Conservation (phyloP, 1,284 basidiomycete species). For the Pterula multifida region DNA sequence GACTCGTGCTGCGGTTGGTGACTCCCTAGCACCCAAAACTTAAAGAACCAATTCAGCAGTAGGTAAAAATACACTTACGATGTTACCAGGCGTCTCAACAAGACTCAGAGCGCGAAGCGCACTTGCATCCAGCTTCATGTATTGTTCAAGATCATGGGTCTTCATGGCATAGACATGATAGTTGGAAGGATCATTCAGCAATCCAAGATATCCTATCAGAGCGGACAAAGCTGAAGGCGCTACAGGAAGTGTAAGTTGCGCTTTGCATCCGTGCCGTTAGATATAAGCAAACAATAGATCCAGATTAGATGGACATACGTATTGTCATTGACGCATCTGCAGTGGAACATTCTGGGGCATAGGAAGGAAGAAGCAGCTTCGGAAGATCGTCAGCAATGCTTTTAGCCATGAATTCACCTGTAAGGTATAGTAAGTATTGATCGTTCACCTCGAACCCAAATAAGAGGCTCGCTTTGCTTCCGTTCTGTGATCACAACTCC, state of each 20-base stretch:
- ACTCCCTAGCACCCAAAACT: conserved; percentile 23
- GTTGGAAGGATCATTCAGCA: conserved; percentile 76
- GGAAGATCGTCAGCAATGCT: conserved; percentile 81
- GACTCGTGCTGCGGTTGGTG: conserved; percentile 68
- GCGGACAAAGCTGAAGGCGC: conserved; percentile 79
- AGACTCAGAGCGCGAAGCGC: conserved; percentile 87
- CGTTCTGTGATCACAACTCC: conserved; percentile 85
- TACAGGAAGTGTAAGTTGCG: conserved; percentile 69
- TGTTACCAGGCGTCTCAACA: conserved; percentile 59
- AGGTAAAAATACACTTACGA: conserved; percentile 19
- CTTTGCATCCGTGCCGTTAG: conserved; percentile 21
- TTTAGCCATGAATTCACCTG: conserved; percentile 78
- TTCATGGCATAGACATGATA: conserved; percentile 74
- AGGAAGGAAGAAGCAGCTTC: conserved; percentile 47
- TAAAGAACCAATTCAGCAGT: conserved; percentile 1
- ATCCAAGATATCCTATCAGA: conserved; percentile 72
- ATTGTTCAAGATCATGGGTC: conserved; percentile 88
- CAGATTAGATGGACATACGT: conserved; percentile 22
- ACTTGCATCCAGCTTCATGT: conserved; percentile 93
- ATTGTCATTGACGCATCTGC: conserved; percentile 36
- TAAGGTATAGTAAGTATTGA: conserved; percentile 2
- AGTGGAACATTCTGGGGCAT: conserved; percentile 24
- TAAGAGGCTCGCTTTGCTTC: conserved; percentile 56
- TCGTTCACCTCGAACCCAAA: neutral
- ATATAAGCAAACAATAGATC: neutral